Conservation (phyloP, 106 monocot species). For the Gastrodia elata region DNA sequence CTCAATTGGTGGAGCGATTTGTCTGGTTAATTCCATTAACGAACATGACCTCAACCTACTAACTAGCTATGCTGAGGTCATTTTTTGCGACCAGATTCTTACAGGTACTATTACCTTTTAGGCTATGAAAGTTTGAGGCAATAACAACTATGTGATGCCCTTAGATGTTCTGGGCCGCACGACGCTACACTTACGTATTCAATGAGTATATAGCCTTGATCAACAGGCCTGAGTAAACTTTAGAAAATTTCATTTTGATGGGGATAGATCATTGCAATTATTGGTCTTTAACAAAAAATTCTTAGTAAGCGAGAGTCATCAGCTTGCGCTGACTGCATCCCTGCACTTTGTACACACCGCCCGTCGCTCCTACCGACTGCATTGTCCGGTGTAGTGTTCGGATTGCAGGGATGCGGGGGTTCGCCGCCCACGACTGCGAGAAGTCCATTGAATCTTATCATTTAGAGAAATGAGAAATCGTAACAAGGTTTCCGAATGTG, state of each 20-base stretch:
- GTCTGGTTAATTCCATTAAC: conserved; percentile 36
- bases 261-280: conserved; percentile 2
- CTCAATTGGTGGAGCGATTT: conserved; percentile 31
- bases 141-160: conserved; percentile 37
- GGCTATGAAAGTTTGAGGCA: conserved; percentile 48
- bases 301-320: conserved; percentile 7
- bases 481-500: too few species aligned
- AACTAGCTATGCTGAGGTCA: conserved; percentile 34
- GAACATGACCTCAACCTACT: conserved; percentile 20
- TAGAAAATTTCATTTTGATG: conserved; percentile 4
- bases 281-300: conserved; percentile 4
- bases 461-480: too few species aligned
- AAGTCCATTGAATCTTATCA: too few species aligned
- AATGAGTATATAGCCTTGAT: conserved; percentile 19
- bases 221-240: conserved; percentile 3
- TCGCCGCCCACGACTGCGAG: too few species aligned
- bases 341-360: too few species aligned
- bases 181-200: conserved; percentile 34
- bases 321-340: conserved; percentile 1
- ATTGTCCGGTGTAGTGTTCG: too few species aligned
- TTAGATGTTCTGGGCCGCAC: conserved; percentile 39
- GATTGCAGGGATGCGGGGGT: too few species aligned
- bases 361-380: too few species aligned
- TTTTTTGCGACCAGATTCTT: conserved; percentile 35
- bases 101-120: conserved; percentile 42